Percentiles rank a stretch among this genome's conserved stretches.
phyloP scores from a whole-genome alignment of 495 filamentous ascomycete genomes.

The Aspergillus nanangensis region DNA sequence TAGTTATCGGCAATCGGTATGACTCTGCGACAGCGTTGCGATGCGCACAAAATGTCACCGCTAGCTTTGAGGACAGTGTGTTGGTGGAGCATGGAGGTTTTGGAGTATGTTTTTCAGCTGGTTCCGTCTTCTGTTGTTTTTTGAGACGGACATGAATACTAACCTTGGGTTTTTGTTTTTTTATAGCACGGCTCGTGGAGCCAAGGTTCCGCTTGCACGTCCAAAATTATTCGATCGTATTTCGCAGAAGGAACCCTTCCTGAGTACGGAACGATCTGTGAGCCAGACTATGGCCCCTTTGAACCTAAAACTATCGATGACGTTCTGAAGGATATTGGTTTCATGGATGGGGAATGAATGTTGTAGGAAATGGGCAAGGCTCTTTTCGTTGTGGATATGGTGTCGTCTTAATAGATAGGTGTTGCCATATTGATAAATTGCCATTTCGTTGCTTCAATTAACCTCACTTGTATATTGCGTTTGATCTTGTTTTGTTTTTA shows the following conservation, averaged over 20 bases:
- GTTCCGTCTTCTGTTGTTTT: not conserved
- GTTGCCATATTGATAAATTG: no score
- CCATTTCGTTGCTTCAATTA: no score
- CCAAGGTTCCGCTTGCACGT: slow-evolving; percentile 44
- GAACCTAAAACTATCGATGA: no score
- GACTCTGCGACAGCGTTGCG: slow-evolving; percentile 41
- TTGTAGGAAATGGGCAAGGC: no score
- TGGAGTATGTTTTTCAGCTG: slow-evolving; percentile 19
- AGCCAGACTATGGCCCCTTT: no score
- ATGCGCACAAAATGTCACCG: slow-evolving; percentile 39
- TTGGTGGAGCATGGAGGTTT: slow-evolving; percentile 35
- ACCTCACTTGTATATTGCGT: no score
- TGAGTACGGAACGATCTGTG: slow-evolving; percentile 34
- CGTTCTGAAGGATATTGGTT: no score
- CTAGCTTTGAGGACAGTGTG: slow-evolving; percentile 38
- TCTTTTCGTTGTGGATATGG: no score
- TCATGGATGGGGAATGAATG: no score
- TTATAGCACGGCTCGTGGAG: slow-evolving; percentile 44
- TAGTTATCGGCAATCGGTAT: slow-evolving; percentile 39
- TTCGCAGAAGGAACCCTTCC: slow-evolving; percentile 47
- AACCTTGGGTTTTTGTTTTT: no score
- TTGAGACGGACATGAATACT: not conserved
- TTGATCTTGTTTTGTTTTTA: no score
- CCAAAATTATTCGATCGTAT: slow-evolving; percentile 37
- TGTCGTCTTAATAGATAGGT: no score